These are phyloP conservation scores for Naganishia cerealis DNA, from an alignment of 1,284 basidiomycete genomes.

Conservation along the genomic window DNA sequence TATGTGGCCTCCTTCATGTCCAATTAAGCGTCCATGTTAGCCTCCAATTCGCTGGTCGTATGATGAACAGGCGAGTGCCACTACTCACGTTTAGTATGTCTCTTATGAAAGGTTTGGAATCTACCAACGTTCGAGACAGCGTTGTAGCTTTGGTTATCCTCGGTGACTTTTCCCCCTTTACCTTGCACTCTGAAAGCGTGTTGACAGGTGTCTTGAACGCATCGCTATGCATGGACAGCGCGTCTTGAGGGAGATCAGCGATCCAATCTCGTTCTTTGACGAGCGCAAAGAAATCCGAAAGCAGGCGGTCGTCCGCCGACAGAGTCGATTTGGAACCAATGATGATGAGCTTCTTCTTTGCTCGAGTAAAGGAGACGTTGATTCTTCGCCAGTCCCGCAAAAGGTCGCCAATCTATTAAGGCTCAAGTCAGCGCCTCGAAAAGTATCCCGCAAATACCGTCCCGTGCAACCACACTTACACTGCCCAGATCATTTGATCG, in stretches of 20 bases:
- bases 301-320: slow-evolving; percentile 59
- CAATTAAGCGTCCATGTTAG: too few relatives aligned
- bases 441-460: neutral
- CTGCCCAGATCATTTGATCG: slow-evolving; percentile 73
- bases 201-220: neutral
- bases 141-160: neutral
- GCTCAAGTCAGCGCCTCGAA: neutral
- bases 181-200: neutral
- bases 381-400: slow-evolving; percentile 91
- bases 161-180: neutral
- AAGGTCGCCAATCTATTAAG: slow-evolving; percentile 75
- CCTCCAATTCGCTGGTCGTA: too few relatives aligned
- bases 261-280: slow-evolving; percentile 74
- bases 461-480: slow-evolving; percentile 56
- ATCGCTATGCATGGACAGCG: neutral
- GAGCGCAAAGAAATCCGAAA: slow-evolving; percentile 71
- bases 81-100: slow-evolving; percentile 30
- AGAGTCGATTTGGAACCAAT: slow-evolving; percentile 80
- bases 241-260: slow-evolving; percentile 11
- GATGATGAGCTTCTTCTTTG: slow-evolving; percentile 82
- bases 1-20: too few relatives aligned
- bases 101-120: slow-evolving; percentile 26
- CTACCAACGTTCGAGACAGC: slow-evolving; percentile 13
- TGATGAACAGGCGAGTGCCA: too few relatives aligned
- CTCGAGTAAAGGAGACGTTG: slow-evolving; percentile 95